These are phyloP conservation scores for Parasitella parasitica DNA, from an alignment of 371 early-diverging fungal genomes.

Conservation along the genomic window DNA sequence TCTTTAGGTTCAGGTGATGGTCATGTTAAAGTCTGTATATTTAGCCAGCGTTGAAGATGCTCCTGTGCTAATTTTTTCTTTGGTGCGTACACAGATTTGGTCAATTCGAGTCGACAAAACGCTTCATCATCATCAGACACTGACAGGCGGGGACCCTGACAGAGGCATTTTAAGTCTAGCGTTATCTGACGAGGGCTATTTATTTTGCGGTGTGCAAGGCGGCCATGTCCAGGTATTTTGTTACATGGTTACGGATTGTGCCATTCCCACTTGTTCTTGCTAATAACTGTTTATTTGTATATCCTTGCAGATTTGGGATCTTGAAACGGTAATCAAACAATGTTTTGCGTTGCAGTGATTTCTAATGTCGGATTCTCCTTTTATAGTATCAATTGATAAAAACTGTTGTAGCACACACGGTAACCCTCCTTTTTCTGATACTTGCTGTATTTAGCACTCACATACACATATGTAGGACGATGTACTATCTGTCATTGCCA, in stretches of 20 bases:
- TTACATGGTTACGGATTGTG: neutral
- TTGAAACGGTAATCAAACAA: constrained; percentile 60
- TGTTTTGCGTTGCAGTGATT: too few species aligned
- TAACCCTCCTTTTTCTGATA: constrained; percentile 9
- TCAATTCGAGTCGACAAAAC: constrained; percentile 35
- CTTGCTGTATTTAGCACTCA: neutral
- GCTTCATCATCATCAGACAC: constrained; percentile 41
- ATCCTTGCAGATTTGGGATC: constrained; percentile 75
- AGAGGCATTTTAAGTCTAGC: constrained; percentile 64
- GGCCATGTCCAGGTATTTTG: constrained; percentile 66
- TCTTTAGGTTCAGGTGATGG: constrained; percentile 69
- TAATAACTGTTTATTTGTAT: neutral
- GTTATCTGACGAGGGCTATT: constrained; percentile 64
- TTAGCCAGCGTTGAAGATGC: neutral
- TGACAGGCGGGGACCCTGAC: constrained; percentile 51
- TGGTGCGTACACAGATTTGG: constrained; percentile 54
- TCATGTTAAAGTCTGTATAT: constrained; percentile 53
- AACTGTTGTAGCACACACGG: constrained; percentile 63
- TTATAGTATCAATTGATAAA: constrained; percentile 64
- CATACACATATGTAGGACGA: constrained; percentile 49
- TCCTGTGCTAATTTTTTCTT: neutral
- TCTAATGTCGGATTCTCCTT: neutral
- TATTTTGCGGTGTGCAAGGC: constrained; percentile 82
- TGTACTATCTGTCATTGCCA: constrained; percentile 59
- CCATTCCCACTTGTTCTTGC: neutral